phyloP scores from a whole-genome alignment of 768 basidiomycete species.

The Amylocystis lapponica region DNA sequence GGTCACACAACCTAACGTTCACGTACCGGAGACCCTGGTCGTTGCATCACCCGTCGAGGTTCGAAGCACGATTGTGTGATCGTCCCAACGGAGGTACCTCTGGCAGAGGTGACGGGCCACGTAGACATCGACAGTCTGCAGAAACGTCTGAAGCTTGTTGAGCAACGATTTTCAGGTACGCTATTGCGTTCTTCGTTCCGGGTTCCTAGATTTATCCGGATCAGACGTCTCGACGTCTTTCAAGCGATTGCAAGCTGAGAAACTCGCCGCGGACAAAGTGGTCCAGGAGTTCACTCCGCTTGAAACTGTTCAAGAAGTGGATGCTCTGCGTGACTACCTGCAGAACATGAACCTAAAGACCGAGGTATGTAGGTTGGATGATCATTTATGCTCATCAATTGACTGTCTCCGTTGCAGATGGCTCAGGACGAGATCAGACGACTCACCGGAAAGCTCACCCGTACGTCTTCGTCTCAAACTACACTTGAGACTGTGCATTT shows the following conservation, averaged over 20 bases:
- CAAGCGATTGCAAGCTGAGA: conserved; percentile 70
- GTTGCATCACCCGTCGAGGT: too few relatives aligned
- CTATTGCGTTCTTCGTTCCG: background rate
- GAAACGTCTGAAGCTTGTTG: conserved; percentile 61
- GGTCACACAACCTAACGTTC: too few relatives aligned
- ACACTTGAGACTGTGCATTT: too few relatives aligned
- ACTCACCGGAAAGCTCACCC: conserved; percentile 62
- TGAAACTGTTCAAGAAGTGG: conserved; percentile 55
- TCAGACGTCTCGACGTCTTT: conserved; percentile 76
- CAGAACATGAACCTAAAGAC: conserved; percentile 58
- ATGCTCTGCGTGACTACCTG: conserved; percentile 70
- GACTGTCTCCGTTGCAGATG: conserved; percentile 34
- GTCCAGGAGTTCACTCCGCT: conserved; percentile 70
- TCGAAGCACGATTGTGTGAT: conserved; percentile 4
- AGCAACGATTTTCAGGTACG: conserved; percentile 72
- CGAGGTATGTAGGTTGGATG: conserved; percentile 45
- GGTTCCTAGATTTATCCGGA: background rate
- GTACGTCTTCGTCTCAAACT: conserved; percentile 44
- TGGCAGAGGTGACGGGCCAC: conserved; percentile 6
- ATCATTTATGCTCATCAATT: background rate
- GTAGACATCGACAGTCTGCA: conserved; percentile 56
- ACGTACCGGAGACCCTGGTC: too few relatives aligned
- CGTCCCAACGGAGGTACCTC: background rate
- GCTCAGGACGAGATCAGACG: conserved; percentile 76
- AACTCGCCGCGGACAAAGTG: conserved; percentile 58